Base-by-base conservation (phyloP, 1,284 basidiomycete genomes). In the Boletus smithii region DNA sequence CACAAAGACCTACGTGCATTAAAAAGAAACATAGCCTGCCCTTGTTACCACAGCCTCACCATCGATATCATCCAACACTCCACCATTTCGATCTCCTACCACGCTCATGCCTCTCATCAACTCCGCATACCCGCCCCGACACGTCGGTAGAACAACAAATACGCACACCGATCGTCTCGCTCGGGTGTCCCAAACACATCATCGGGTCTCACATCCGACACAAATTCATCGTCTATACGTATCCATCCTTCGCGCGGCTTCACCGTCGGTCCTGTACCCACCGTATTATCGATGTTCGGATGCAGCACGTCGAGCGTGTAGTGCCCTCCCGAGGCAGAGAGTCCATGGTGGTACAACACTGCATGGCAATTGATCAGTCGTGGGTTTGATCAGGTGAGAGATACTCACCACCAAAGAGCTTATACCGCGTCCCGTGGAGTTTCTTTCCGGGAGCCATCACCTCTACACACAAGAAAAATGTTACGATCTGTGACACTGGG, bases 261-360 rank as follows among this genome's bases (percentile, higher is more conserved):
- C 4, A 20, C 24, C 4, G 42, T 50, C 4, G 54, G 46, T 55
- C 62, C 66, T 39, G 74, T 30, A 1, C 44, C 37, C 14, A 18
- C 11, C 17, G 18, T 9, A 5, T 60, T 68, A 59, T 80, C 81
- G 11, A 82, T 79, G 56, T 83, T 82, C 17, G 91, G 88, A 52
- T 92, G 86, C 8, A 95, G 72, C 2, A 97, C 89, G 54, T 95
- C 88, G 36, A 97, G 82, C 1, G 95, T 99, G 72, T 98, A 99
- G 68, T 98, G 95, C 0, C 95, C 95, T 7, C 95, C 95, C 0
- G 85, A 85, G 0, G 95, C 93, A 11, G 88, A 89, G 38, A 79
- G 73, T 2, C 95, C 95, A 61, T 99, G 95, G 68, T 99, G 95
- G 68, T 98, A 98, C 8, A 98, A 73, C 17, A 88, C 93, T 89